A percentile compares a stretch with the other conserved stretches of the same genome.
phyloP scores from a whole-genome alignment of 192 early-diverging fungal genomes.

The Gaertneriomyces sp. region DNA sequence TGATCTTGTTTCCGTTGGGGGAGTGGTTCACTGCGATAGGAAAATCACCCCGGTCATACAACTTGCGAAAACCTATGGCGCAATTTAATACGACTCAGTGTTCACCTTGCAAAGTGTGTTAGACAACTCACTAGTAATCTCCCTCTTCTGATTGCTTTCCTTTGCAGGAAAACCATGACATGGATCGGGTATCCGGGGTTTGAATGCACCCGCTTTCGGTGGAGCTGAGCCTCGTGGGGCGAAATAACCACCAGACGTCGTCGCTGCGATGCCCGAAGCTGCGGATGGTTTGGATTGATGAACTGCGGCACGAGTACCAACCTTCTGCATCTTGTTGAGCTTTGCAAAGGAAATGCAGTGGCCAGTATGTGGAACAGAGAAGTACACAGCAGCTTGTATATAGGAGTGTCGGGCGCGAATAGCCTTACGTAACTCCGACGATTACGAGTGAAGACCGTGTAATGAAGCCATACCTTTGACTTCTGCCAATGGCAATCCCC shows the following conservation, averaged over 20 bases:
- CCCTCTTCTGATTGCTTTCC: slow-evolving; percentile 10
- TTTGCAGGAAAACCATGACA: slow-evolving; percentile 4
- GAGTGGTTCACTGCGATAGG: slow-evolving; percentile 62
- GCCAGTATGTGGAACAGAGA: too few species aligned
- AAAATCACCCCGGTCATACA: slow-evolving; percentile 61
- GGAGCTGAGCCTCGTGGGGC: slow-evolving; percentile 52
- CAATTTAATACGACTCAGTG: not conserved
- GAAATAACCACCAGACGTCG: slow-evolving; percentile 51
- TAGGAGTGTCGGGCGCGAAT: too few species aligned
- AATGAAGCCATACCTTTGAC: too few species aligned
- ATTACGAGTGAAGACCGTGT: too few species aligned
- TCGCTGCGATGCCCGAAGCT: too few species aligned
- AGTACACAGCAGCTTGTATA: too few species aligned
- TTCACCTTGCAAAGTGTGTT: not conserved
- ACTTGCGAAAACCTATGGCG: slow-evolving; percentile 48
- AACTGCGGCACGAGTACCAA: too few species aligned
- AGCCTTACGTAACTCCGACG: too few species aligned
- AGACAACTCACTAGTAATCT: slow-evolving; percentile 3
- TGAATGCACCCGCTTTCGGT: slow-evolving; percentile 60
- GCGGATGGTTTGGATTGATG: too few species aligned
- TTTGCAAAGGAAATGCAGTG: too few species aligned
- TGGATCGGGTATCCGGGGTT: not conserved
- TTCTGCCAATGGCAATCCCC: too few species aligned
- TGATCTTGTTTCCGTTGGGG: slow-evolving; percentile 64
- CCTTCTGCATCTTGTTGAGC: too few species aligned